Conservation (phyloP, 2,329 filamentous ascomycete genomes). For the Fusarium pseudograminearum region DNA sequence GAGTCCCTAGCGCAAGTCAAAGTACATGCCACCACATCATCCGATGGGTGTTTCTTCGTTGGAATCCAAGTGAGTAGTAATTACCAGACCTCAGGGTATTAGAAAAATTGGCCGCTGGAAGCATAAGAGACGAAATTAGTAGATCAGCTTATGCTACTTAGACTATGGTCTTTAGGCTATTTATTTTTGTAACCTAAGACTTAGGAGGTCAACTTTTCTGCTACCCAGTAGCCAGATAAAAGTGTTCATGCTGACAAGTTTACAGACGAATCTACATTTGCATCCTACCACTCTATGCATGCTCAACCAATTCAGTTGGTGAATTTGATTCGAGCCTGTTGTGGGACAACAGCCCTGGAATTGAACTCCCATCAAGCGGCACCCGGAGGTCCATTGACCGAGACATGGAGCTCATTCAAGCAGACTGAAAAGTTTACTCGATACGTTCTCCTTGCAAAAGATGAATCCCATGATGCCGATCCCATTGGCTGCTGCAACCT, state of each 20-base stretch:
- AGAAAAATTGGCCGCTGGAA: too few species aligned
- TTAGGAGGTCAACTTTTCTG: too few species aligned
- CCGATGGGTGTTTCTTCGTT: slow-evolving; percentile 84
- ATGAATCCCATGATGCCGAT: slow-evolving; percentile 5
- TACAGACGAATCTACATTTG: slow-evolving; percentile 75
- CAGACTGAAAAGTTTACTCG: slow-evolving; percentile 60
- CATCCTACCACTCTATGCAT: slow-evolving; percentile 72
- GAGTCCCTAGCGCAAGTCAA: slow-evolving; percentile 76
- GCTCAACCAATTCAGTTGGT: slow-evolving; percentile 74
- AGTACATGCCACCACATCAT: slow-evolving; percentile 78
- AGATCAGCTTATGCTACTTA: too few species aligned
- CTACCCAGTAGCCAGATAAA: too few species aligned
- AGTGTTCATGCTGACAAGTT: slow-evolving; percentile 2
- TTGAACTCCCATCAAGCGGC: slow-evolving; percentile 51
- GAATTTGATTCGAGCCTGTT: slow-evolving; percentile 76
- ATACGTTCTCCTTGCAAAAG: slow-evolving; percentile 68
- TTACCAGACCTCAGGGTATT: too few species aligned
- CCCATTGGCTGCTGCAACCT: slow-evolving; percentile 5
- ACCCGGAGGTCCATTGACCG: slow-evolving; percentile 62
- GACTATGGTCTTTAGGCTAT: too few species aligned
- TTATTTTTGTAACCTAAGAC: too few species aligned
- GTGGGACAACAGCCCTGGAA: slow-evolving; percentile 61
- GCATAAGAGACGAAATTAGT: too few species aligned
- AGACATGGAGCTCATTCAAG: slow-evolving; percentile 60
- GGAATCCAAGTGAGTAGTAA: slow-evolving; percentile 78